Base-by-base conservation (phyloP, 1,284 basidiomycete species). In the Coriolopsis trogii region DNA sequence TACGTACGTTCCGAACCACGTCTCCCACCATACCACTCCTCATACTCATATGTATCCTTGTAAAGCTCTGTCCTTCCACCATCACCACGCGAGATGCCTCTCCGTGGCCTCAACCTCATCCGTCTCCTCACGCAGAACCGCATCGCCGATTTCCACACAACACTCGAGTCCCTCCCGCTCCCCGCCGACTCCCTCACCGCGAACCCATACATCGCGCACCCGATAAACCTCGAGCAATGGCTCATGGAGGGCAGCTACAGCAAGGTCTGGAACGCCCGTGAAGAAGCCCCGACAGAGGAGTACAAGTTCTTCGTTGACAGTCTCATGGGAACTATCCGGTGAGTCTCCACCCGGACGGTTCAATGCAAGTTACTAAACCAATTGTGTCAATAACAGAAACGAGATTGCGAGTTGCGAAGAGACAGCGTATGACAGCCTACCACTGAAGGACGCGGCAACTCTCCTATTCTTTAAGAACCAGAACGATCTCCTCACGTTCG, bases 231-330 rank as follows among this genome's bases (percentile, higher is more conserved):
- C 52, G 97, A 99, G 70, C 80, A 93, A 43, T 98, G 95, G 93
- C 80, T 99, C 53, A 99, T 99, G 96, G 97, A 99, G 70, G 96
- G 96, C 30, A 91, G 89, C 65, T 99, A 99, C 70, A 94, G 92
- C 70, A 97, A 98, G 70, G 95, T 99, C 3, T 99, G 96, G 93
- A 87, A 91, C 60, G 94, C 95, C 36, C 83, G 94, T 60, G 89
- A 92, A 59, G 87, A 94, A 63, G 93, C 90, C 2, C 90, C 90
- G 2, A 81, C 85, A 29, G 87, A 91, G 55, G 94, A 96, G 68
- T 95, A 95, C 75, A 87, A 85, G 62, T 91, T 89, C 76, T 96
- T 96, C 66, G 86, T 95, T 13, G 89, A 95, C 65, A 89, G 89
- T 61, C 73, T 96, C 55, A 92, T 96, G 86, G 88, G 87, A n/a